A percentile compares a stretch with the other conserved stretches of the same genome.
Evolutionary conservation across 2,329 filamentous ascomycete species (phyloP).

Genomic region (Rasamsonia emersonii): DNA sequence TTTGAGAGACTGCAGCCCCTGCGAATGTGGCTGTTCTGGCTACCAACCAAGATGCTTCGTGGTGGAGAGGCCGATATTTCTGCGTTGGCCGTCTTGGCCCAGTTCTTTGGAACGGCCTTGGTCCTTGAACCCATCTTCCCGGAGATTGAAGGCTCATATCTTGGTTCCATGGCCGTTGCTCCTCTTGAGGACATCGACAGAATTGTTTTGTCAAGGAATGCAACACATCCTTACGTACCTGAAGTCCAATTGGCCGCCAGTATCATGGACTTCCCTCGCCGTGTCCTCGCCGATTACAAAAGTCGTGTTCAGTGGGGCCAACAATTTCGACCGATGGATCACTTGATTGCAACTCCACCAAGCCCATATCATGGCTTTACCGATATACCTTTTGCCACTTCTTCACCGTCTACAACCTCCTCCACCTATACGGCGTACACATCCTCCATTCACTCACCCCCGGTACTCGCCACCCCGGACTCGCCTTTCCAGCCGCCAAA

Average conservation of each 20-base stretch:
- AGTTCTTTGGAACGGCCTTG: slow-evolving; percentile 84
- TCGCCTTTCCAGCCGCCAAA: slow-evolving; percentile 28
- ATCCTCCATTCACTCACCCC: slow-evolving; percentile 33
- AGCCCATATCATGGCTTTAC: slow-evolving; percentile 27
- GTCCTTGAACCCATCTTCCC: slow-evolving; percentile 86
- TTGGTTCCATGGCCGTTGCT: slow-evolving; percentile 66
- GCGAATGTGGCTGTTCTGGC: slow-evolving; percentile 91
- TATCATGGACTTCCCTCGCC: slow-evolving; percentile 65
- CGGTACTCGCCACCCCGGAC: slow-evolving; percentile 27
- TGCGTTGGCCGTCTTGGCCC: slow-evolving; percentile 73
- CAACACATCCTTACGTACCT: slow-evolving; percentile 48
- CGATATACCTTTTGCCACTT: slow-evolving; percentile 20
- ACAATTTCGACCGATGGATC: slow-evolving; percentile 23
- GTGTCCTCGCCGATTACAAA: slow-evolving; percentile 61
- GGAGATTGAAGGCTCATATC: slow-evolving; percentile 82
- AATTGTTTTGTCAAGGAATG: slow-evolving; percentile 61
- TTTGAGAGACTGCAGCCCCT: slow-evolving; percentile 85
- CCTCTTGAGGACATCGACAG: slow-evolving; percentile 82
- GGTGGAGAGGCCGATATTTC: slow-evolving; percentile 66
- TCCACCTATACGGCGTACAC: slow-evolving; percentile 32
- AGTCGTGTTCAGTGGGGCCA: slow-evolving; percentile 56
- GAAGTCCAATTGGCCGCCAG: slow-evolving; percentile 54
- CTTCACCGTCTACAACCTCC: slow-evolving; percentile 29
- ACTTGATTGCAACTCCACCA: slow-evolving; percentile 27
- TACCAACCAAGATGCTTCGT: slow-evolving; percentile 76